Evolutionary conservation across 2,329 filamentous ascomycete genomes (phyloP), one percentile per base, ranked within the genome.

Genomic region (Hypoxylon sp.): DNA sequence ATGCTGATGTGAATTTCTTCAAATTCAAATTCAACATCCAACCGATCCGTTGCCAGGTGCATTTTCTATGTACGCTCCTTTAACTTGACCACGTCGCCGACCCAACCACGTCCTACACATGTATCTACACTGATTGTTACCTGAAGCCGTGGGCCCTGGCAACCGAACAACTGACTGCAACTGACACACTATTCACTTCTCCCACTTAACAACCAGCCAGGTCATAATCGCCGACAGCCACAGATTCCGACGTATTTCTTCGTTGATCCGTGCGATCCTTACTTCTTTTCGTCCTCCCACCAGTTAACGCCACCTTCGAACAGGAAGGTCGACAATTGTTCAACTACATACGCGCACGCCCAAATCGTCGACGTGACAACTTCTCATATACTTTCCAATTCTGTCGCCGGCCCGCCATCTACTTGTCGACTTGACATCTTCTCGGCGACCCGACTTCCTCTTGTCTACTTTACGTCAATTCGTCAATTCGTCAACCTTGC

Each of bases 1-100:
- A 27, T 25, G 40, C 40, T n/a, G 59, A 61, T 54, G 49, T 48
- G 50, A 61, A 61, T 44, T 20, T 25, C 35, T 61, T 55, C 59
- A 54, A 59, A 20, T 53, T 48, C 33, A 60, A 54, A 20, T 53
- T 48, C 33, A 60, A 54, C 42, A 13, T 46, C 31, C 20, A 55
- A 37, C 50, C 37, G 33, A 22, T 20, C 53, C 50, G 27, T 37
- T 49, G 40, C 17, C 8, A 22, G 17, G 40, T 25, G 20, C 14
- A 22, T 49, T 44, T 50, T 58, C 30, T 37, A 25, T 33, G 11
- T 10, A 33, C 7, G 31, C 25, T 57, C 25, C 14, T 27, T 6
- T 17, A 35, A 31, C 10, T 35, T 6, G n/a, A 13, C 46, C 14
- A 14, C 11, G 20, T 35, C 33, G 37, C 44, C 33, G 25, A 13